phyloP scores from a whole-genome alignment of 768 basidiomycete species.

The Cystofilobasidium bisporidii region DNA sequence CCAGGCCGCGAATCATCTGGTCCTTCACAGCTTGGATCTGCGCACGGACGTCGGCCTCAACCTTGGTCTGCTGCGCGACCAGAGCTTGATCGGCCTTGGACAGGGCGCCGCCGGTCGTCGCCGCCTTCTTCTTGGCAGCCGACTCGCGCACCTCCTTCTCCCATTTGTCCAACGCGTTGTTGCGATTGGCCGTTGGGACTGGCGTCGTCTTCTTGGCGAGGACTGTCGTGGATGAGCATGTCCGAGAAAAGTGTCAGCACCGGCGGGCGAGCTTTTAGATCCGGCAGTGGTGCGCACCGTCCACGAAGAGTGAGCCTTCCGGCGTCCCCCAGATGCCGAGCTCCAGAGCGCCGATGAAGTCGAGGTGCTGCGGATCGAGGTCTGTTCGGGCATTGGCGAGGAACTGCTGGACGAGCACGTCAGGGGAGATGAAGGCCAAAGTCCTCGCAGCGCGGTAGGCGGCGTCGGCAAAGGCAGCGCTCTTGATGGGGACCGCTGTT shows the following conservation, averaged over 20 bases:
- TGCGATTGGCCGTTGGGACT: slow-evolving; percentile 57
- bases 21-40: slow-evolving; percentile 51
- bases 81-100: slow-evolving; percentile 78
- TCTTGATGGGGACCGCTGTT: slow-evolving; percentile 5
- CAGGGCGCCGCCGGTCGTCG: slow-evolving; percentile 46
- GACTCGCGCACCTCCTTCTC: slow-evolving; percentile 84
- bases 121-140: slow-evolving; percentile 65
- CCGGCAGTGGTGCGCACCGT: slow-evolving; percentile 49
- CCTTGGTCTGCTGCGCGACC: slow-evolving; percentile 71
- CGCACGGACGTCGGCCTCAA: slow-evolving; percentile 61
- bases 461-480: slow-evolving; percentile 44
- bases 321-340: slow-evolving; percentile 78
- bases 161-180: slow-evolving; percentile 85
- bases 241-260: too few relatives aligned
- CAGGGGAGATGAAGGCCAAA: slow-evolving; percentile 68
- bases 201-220: slow-evolving; percentile 51
- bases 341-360: slow-evolving; percentile 60
- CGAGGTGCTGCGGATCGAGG: slow-evolving; percentile 53
- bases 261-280: neutral
- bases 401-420: slow-evolving; percentile 56
- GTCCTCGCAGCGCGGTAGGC: slow-evolving; percentile 66
- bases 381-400: slow-evolving; percentile 57
- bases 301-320: slow-evolving; percentile 66
- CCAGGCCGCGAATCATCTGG: slow-evolving; percentile 56
- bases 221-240: too few relatives aligned